Base-by-base conservation (phyloP, 331 rosid genomes). In the Rhamnella rubrinervis region DNA sequence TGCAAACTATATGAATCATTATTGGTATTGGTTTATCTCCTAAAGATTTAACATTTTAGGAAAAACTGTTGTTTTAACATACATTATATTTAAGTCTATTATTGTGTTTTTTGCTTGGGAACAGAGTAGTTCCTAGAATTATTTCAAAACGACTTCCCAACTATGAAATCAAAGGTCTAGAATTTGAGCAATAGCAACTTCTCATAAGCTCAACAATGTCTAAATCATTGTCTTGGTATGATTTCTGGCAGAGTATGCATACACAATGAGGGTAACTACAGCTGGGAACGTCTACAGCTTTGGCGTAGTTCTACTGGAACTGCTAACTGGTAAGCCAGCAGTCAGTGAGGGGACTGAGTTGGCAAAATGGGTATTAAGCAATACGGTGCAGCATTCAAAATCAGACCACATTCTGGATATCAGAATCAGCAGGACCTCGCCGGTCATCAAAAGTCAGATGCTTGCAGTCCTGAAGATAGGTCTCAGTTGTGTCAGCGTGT, bases 231-330 rank as follows among this genome's bases (percentile, higher is more conserved):
- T 14, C 46, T 58, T 63, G 62, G 49, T 72, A 57, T 73, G 68
- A 63, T 65, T 73, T 57, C 68, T 77, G 47, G 77, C 89, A 90
- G 98, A 93, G 83, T 93, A 93, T 80, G 97, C 96, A 39, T 93
- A 90, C 86, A 88, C 91, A 38, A 90, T 90, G 98, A 80, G 83
- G 63, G 87, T 90, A 20, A 87, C 98, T 46, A 65, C 38, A 52
- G 88, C 97, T 6, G 97, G 91, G 37, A 90, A 90, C 59, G 84
- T 93, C 17, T 93, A 93, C 73, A 93, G 97, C 82, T 93, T 82
- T 4, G 96, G 96, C 25, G 98, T 93, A 26, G 61, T 91, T 65
- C 85, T 90, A 56, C 92, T 91, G 4, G 98, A 91, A 46, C 82
- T 93, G 79, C 72, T 93, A 59, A 88, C 96, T 0, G 98, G 98